phyloP scores from a whole-genome alignment of 2,329 filamentous ascomycete species.

The Hypoxylon sp. region DNA sequence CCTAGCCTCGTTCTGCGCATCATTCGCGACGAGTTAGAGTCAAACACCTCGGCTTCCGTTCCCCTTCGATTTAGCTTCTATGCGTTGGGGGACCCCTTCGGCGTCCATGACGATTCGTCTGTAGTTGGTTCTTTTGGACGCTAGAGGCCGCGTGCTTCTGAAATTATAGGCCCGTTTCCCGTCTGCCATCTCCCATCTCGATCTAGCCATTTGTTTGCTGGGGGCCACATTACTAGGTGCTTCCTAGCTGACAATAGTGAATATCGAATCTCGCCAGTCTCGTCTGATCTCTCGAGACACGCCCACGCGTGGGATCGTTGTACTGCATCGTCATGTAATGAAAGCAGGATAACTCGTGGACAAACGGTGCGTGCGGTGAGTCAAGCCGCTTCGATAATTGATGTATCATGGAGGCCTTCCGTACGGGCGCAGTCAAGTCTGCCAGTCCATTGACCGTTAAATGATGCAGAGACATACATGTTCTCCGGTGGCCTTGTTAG shows the following conservation, averaged over 20 bases:
- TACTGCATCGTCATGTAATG: constrained; percentile 11
- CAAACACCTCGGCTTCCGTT: constrained; percentile 32
- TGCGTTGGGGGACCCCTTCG: constrained; percentile 16
- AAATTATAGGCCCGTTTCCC: constrained; percentile 9
- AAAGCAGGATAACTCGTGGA: not conserved
- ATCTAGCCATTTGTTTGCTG: constrained; percentile 21
- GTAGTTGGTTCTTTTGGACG: constrained; percentile 23
- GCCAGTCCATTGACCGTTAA: constrained; percentile 35
- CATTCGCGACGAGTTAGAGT: constrained; percentile 5
- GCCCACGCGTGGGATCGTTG: constrained; percentile 7
- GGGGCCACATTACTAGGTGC: constrained; percentile 20
- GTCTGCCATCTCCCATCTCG: constrained; percentile 37
- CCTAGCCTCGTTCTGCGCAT: constrained; percentile 32
- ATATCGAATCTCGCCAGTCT: constrained; percentile 34
- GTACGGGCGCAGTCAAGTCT: constrained; percentile 28
- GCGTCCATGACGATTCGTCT: constrained; percentile 15
- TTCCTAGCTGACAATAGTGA: constrained; percentile 30
- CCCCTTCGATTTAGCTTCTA: constrained; percentile 43
- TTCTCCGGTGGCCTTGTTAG: constrained; percentile 5
- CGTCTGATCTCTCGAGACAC: constrained; percentile 35
- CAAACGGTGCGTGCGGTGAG: not conserved
- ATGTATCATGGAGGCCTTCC: constrained; percentile 13
- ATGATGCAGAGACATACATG: constrained; percentile 19
- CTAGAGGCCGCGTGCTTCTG: constrained; percentile 16
- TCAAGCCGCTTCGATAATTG: constrained; percentile 8